phyloP scores from a whole-genome alignment of 345 rosid genomes.

The Syzygium aromaticum region DNA sequence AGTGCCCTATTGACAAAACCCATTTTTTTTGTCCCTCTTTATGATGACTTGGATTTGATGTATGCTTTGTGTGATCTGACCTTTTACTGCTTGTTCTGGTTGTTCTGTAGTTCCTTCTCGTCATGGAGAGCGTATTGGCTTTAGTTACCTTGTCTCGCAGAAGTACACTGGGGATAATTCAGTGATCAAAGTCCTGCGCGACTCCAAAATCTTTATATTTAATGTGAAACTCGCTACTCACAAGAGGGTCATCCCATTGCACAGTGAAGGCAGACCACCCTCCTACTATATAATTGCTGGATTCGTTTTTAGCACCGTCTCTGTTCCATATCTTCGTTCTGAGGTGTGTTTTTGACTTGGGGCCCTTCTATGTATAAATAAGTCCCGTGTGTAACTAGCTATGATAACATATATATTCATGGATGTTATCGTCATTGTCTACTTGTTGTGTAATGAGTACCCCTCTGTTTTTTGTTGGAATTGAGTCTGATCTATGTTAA shows the following conservation, averaged over 20 bases:
- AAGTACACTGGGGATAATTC: constrained; percentile 87
- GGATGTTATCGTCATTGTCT: not conserved
- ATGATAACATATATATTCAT: not conserved
- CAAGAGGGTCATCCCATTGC: constrained; percentile 79
- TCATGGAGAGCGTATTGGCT: constrained; percentile 87
- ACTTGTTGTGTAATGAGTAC: not conserved
- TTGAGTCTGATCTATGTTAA: not conserved
- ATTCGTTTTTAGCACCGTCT: constrained; percentile 71
- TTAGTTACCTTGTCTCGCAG: constrained; percentile 89
- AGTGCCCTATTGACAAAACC: not conserved
- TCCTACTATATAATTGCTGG: constrained; percentile 88
- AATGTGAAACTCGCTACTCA: constrained; percentile 72
- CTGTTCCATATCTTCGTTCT: constrained; percentile 88
- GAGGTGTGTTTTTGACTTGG: constrained; percentile 41
- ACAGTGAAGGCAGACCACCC: constrained; percentile 70
- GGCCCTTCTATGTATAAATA: not conserved
- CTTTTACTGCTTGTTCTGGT: not conserved
- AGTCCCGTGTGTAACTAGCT: not conserved
- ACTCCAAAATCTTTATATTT: constrained; percentile 45
- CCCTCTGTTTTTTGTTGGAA: not conserved
- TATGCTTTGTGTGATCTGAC: not conserved
- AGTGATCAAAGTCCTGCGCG: constrained; percentile 64
- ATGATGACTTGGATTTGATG: not conserved
- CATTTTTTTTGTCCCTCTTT: not conserved
- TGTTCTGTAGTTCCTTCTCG: constrained; percentile 70